A percentile compares a stretch with the other conserved stretches of the same genome.
Conservation (phyloP, 2,329 filamentous ascomycete species). For the Botrytis cinerea region DNA sequence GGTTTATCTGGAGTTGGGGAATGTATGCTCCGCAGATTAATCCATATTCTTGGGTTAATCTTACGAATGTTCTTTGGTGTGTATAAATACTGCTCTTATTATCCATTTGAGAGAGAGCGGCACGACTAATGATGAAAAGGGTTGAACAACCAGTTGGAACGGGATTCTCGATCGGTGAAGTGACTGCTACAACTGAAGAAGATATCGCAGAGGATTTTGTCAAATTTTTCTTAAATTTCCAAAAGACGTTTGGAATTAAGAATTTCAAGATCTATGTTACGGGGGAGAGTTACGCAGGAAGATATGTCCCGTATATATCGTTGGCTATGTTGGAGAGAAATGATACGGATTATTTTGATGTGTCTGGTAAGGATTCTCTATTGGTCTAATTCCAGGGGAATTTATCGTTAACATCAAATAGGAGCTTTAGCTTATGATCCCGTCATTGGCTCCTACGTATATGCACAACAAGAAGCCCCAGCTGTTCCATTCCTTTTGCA, state of each 20-base stretch:
- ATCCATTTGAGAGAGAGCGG: background rate
- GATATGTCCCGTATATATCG: background rate
- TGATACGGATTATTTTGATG: background rate
- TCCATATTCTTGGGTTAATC: slow-evolving; percentile 43
- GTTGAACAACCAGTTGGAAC: slow-evolving; percentile 51
- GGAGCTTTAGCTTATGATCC: slow-evolving; percentile 35
- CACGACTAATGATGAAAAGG: slow-evolving; percentile 48
- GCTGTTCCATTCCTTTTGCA: slow-evolving; percentile 47
- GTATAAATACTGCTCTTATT: slow-evolving; percentile 34
- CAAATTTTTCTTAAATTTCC: slow-evolving; percentile 56
- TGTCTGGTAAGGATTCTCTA: background rate
- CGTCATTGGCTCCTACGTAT: slow-evolving; percentile 28
- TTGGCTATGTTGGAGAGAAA: background rate
- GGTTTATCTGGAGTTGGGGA: slow-evolving; percentile 40
- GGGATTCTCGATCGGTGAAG: slow-evolving; percentile 33
- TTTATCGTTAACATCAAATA: slow-evolving; percentile 3
- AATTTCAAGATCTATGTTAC: slow-evolving; percentile 56
- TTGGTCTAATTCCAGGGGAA: background rate
- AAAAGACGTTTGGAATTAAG: slow-evolving; percentile 55
- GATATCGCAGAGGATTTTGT: slow-evolving; percentile 50
- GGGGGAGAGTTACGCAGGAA: slow-evolving; percentile 52
- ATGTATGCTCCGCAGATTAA: slow-evolving; percentile 34
- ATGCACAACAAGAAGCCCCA: slow-evolving; percentile 39
- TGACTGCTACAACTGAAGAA: slow-evolving; percentile 46
- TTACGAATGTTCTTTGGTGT: slow-evolving; percentile 45